Evolutionary conservation across 1,284 basidiomycete genomes (phyloP).

Genomic region (Puccinia triticina): DNA sequence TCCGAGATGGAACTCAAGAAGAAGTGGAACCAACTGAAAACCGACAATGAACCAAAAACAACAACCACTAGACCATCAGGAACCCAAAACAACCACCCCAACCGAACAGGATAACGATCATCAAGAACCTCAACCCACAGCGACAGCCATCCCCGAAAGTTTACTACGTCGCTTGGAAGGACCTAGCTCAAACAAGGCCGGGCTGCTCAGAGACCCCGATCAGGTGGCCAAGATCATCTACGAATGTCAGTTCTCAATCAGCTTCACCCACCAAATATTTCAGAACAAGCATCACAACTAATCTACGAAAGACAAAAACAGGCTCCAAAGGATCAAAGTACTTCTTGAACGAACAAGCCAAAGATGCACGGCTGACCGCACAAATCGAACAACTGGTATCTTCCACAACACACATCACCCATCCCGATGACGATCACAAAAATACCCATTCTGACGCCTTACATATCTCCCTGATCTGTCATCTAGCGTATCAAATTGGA

Average conservation of each 20-base stretch:
- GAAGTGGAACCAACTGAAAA: too few species aligned
- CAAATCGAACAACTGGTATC: slow-evolving; percentile 53
- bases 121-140: background rate
- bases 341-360: slow-evolving; percentile 58
- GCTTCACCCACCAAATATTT: slow-evolving; percentile 14
- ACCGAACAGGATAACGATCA: background rate
- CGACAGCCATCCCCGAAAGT: background rate
- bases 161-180: slow-evolving; percentile 26
- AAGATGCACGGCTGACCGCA: slow-evolving; percentile 56
- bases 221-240: slow-evolving; percentile 48
- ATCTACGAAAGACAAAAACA: slow-evolving; percentile 47
- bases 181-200: slow-evolving; percentile 58
- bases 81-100: background rate
- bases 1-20: too few species aligned
- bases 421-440: too few species aligned
- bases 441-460: too few species aligned
- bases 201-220: slow-evolving; percentile 57
- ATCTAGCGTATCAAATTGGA: slow-evolving; percentile 7
- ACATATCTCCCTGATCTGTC: background rate
- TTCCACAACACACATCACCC: too few species aligned
- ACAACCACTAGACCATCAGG: too few species aligned
- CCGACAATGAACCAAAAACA: too few species aligned
- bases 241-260: background rate
- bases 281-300: background rate
- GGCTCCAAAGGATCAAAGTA: slow-evolving; percentile 59